Evolutionary conservation across 2,329 filamentous ascomycete genomes (phyloP).

Genomic region (Venturia nashicola): DNA sequence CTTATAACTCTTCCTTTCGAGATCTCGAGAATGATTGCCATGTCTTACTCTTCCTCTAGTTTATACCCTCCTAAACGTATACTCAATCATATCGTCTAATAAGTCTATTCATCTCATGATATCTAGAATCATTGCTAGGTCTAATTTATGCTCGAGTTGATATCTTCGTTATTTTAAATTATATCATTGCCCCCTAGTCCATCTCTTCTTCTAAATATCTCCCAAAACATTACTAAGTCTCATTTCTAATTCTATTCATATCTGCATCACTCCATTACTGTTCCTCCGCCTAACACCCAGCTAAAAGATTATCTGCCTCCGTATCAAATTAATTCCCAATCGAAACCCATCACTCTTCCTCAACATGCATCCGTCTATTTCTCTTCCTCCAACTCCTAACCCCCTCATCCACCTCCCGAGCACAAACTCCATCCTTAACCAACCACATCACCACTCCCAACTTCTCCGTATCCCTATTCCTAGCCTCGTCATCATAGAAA

Average conservation of each 20-base stretch:
- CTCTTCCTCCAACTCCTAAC: conserved; percentile 70
- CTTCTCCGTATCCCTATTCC: conserved; percentile 71
- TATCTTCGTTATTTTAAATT: too few species aligned
- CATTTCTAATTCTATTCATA: neutral
- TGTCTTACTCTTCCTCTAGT: too few species aligned
- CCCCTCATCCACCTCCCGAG: conserved; percentile 65
- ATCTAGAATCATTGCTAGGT: too few species aligned
- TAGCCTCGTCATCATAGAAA: conserved; percentile 86
- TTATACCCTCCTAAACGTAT: too few species aligned
- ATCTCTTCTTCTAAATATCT: neutral
- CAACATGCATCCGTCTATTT: conserved; percentile 17
- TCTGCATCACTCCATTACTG: neutral
- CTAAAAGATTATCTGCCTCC: neutral
- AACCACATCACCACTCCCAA: conserved; percentile 78
- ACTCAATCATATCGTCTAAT: too few species aligned
- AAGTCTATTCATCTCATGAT: too few species aligned
- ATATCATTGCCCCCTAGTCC: too few species aligned
- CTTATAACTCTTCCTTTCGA: too few species aligned
- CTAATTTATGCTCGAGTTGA: too few species aligned
- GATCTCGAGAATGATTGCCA: too few species aligned
- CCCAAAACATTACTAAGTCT: neutral
- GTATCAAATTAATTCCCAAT: too few species aligned
- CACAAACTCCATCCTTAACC: conserved; percentile 66
- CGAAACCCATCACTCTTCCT: neutral
- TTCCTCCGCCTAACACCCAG: neutral